Conservation (phyloP, 495 filamentous ascomycete species). For the Podospora appendiculata region DNA sequence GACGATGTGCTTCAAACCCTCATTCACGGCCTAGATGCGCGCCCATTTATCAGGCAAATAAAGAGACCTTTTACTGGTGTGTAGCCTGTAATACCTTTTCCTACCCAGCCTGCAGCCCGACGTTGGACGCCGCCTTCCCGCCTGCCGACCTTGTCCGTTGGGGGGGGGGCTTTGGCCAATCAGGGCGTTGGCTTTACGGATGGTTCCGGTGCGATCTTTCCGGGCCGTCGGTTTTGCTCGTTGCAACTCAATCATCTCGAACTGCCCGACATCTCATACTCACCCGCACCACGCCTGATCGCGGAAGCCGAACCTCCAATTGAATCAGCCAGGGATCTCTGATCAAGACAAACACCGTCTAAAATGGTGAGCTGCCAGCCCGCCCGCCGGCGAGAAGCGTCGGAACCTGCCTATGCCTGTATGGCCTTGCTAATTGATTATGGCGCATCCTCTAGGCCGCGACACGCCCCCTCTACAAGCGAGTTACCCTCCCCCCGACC, state of each 20-base stretch:
- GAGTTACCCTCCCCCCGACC: constrained; percentile 43
- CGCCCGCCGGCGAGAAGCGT: neutral
- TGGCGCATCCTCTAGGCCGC: constrained; percentile 18
- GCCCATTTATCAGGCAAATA: too few relatives aligned
- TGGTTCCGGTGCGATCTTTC: constrained; percentile 25
- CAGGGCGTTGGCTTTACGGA: constrained; percentile 11
- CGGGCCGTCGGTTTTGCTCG: constrained; percentile 20
- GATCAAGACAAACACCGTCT: constrained; percentile 4
- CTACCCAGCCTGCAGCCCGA: too few relatives aligned
- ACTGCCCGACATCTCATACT: constrained; percentile 4
- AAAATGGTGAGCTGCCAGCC: constrained; percentile 29
- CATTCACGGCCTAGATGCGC: too few relatives aligned
- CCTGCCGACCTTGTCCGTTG: neutral
- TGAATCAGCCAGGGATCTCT: constrained; percentile 11
- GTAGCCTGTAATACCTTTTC: too few relatives aligned
- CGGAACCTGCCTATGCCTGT: too few relatives aligned
- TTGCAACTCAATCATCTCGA: constrained; percentile 15
- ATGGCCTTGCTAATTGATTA: constrained; percentile 11
- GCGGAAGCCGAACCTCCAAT: constrained; percentile 11
- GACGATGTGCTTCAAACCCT: too few relatives aligned
- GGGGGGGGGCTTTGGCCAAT: constrained; percentile 32
- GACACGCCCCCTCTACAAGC: constrained; percentile 62
- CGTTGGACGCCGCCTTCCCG: too few relatives aligned
- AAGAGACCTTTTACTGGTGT: too few relatives aligned
- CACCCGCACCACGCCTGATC: constrained; percentile 9